Evolutionary conservation across 768 basidiomycete species (phyloP).

Genomic region (Candolleomyces eurysporus): DNA sequence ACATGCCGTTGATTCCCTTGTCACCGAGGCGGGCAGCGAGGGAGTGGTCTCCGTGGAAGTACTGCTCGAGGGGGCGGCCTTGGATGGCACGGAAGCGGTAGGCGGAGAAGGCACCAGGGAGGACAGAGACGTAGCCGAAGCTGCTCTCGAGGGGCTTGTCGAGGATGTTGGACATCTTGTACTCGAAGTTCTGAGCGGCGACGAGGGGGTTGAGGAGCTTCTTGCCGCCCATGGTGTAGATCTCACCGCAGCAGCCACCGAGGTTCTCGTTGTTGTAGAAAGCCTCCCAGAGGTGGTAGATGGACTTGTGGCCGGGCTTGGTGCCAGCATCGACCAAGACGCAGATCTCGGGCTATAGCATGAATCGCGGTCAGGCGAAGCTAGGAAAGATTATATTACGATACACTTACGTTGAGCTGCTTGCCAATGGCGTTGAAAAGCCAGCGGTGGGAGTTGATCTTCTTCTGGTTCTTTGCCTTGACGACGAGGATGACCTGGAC

Average conservation of each 20-base stretch:
- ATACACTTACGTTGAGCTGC: constrained; percentile 58
- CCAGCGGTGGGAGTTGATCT: constrained; percentile 96
- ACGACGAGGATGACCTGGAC: constrained; percentile 89
- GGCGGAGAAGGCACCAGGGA: constrained; percentile 96
- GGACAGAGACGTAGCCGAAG: constrained; percentile 93
- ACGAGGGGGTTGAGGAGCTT: constrained; percentile 93
- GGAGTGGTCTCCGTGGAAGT: constrained; percentile 86
- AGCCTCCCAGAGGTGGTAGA: constrained; percentile 93
- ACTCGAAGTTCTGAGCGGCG: constrained; percentile 96
- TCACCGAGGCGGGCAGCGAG: constrained; percentile 88
- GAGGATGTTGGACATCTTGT: constrained; percentile 98
- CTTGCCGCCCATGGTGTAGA: constrained; percentile 89
- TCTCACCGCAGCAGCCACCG: constrained; percentile 93
- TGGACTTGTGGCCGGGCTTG: constrained; percentile 93
- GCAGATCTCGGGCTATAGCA: constrained; percentile 77
- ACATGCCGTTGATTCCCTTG: constrained; percentile 96
- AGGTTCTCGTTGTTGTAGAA: constrained; percentile 78
- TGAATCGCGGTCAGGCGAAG: neutral
- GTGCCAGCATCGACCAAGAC: constrained; percentile 94
- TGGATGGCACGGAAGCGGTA: constrained; percentile 93
- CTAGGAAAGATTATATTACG: neutral
- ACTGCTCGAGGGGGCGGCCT: constrained; percentile 83
- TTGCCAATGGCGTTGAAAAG: constrained; percentile 90
- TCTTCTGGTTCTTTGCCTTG: constrained; percentile 94
- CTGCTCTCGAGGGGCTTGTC: constrained; percentile 95